Evolutionary conservation across 345 rosid species (phyloP).

Genomic region (Lenwebbia sp.): DNA sequence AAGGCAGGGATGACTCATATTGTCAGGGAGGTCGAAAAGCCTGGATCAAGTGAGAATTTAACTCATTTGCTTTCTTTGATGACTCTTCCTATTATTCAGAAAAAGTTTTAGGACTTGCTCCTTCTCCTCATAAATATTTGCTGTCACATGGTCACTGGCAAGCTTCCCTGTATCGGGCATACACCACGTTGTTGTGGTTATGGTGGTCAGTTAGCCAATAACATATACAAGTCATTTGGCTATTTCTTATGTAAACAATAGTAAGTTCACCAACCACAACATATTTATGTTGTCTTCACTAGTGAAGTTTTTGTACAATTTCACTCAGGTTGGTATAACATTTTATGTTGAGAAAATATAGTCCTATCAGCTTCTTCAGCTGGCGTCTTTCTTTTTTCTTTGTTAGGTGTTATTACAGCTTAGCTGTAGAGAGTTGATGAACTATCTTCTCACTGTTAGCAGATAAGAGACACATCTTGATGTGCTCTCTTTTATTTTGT

Average conservation of each 20-base stretch:
- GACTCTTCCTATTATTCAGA: neutral
- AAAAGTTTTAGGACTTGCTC: neutral
- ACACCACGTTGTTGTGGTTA: neutral
- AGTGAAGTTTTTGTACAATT: neutral
- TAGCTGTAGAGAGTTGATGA: neutral
- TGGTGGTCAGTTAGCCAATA: neutral
- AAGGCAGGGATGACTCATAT: slow-evolving; percentile 18
- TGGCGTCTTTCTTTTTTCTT: neutral
- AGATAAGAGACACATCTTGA: neutral
- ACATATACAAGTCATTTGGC: neutral
- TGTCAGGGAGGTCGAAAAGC: slow-evolving; percentile 33
- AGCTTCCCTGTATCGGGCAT: neutral
- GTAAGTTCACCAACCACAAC: neutral
- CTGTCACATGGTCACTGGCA: neutral
- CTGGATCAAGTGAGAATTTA: slow-evolving; percentile 8
- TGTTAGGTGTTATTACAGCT: neutral
- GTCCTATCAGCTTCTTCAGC: neutral
- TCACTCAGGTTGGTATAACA: neutral
- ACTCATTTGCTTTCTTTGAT: neutral
- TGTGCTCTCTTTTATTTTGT: neutral
- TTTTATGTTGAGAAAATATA: neutral
- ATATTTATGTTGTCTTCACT: neutral
- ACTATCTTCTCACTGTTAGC: neutral
- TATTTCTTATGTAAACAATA: neutral
- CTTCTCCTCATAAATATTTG: neutral